Base-by-base conservation (phyloP, 768 basidiomycete species). In the Lentinula boryana region DNA sequence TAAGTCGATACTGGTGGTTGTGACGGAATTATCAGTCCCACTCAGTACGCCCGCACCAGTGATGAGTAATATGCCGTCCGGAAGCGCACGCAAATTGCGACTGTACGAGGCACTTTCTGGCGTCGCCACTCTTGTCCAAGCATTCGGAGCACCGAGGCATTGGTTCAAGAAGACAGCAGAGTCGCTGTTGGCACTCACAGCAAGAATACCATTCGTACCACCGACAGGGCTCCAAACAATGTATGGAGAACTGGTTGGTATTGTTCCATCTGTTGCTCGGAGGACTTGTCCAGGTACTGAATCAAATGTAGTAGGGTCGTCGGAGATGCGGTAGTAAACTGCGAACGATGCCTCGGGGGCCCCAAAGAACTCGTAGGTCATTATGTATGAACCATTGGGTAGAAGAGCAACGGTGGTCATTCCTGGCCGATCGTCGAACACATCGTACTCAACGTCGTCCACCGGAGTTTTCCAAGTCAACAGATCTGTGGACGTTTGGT, bases 391-490 rank as follows among this genome's bases (percentile, higher is more conserved):
- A 9, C 65, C 62, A 44, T 66, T 68, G 13, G 65, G 63, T 2
- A 68, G 51, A 15, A 41, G 41, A 2, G 67, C 62, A 18, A 68
- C 61, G 18, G 61, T 64, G 36, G 63, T 59, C 67, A 68, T 68
- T 5, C 67, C 67, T 13, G 65, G 67, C 21, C 67, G 65, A n/a
- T 54, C 60, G 50, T 60, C 44, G 57, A 61, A 68, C 10, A 59
- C 60, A 15, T 60, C 50, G 35, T 63, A 43, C 2, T 62, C 62
- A 27, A 64, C 64, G 54, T 68, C 65, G 55, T 66, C 50, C 27
- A 64, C 65, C 2, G 63, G 33, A 33, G 65, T 31, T 12, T 58
- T 63, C 65, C 67, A 68, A 51, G 36, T 64, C 23, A 58, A 50
- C 12, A 66, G 65, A 50, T 66, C 51, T 9, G 54, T 35, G 27